These are phyloP conservation scores for Lentinula raphanica DNA, from an alignment of 768 basidiomycete genomes.

Conservation along the genomic window DNA sequence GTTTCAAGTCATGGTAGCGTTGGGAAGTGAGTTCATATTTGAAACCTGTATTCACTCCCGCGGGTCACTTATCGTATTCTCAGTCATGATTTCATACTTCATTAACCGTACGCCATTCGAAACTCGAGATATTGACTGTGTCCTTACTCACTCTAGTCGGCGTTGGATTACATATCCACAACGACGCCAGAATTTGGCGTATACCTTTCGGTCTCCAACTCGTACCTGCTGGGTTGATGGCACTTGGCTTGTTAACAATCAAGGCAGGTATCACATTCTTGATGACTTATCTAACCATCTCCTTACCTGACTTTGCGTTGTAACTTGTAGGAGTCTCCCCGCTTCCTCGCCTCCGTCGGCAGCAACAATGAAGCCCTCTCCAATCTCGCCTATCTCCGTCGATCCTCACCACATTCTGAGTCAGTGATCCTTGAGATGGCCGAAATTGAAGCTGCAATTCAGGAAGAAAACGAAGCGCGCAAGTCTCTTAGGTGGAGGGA, in stretches of 20 bases:
- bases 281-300: background rate
- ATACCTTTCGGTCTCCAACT: conserved; percentile 76
- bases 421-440: conserved; percentile 37
- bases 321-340: conserved; percentile 46
- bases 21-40: background rate
- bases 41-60: too few relatives aligned
- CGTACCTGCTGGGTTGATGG: conserved; percentile 69
- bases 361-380: conserved; percentile 30
- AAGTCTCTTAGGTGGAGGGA: conserved; percentile 41
- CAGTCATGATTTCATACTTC: conserved; percentile 79
- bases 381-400: conserved; percentile 44
- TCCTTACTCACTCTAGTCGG: conserved; percentile 38
- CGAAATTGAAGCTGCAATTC: conserved; percentile 58
- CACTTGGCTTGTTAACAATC: conserved; percentile 59
- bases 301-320: too few relatives aligned
- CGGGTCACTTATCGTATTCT: conserved; percentile 6
- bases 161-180: conserved; percentile 47
- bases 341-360: conserved; percentile 47
- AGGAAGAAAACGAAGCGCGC: conserved; percentile 52
- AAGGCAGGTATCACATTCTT: conserved; percentile 30
- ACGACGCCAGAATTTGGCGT: conserved; percentile 56
- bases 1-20: conserved; percentile 56
- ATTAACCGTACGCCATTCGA: conserved; percentile 54
- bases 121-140: background rate
- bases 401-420: conserved; percentile 22